Evolutionary conservation across 2,329 filamentous ascomycete species (phyloP), one percentile per base, ranked within the genome.

Genomic region (Massarina eburnea): DNA sequence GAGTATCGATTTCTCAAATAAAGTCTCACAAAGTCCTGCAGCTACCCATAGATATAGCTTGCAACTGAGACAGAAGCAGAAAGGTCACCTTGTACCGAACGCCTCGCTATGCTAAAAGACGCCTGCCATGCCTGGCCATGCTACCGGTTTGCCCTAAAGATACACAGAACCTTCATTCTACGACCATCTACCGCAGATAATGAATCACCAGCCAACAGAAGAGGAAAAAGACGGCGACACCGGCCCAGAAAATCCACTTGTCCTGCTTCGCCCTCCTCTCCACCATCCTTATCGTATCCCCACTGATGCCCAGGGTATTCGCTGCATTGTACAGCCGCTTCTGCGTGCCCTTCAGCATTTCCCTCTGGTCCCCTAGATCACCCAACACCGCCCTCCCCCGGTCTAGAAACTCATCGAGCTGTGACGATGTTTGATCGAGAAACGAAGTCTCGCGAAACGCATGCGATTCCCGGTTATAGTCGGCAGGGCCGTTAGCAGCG

Each of bases 261-360:
- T 99, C 94, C 76, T 97, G 88, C 70, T 84, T 88, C 40, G 94
- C 91, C 52, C 94, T 80, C 58, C 94, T 76, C 73, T 97, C 92
- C 33, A 99, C 87, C 90, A 94, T 97, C 37, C 94, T 84, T 55
- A 99, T 99, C 2, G 94, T 99, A 68, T 97, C 92, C 17, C 92
- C 91, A 63, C 88, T 95, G 48, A 99, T 82, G 0, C 94, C 94
- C 38, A 99, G 74, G 18, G 94, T 97, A 66, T 95, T 97, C 6
- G 89, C 94, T 17, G 96, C 91, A 59, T 83, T 92, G 67, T 97
- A 97, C 39, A 99, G 77, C 67, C 85, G 84, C 69, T 86, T 86
- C 73, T 99, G 94, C 18, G 94, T 97, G 41, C 86, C 89, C 76
- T 99, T 99, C 53, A 99, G 78, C 76, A 96, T 91, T 68, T 97